Percentiles rank a stretch among this genome's conserved stretches.
Conservation (phyloP, 306 rosid species). For the Pachyrhizus erosus region DNA sequence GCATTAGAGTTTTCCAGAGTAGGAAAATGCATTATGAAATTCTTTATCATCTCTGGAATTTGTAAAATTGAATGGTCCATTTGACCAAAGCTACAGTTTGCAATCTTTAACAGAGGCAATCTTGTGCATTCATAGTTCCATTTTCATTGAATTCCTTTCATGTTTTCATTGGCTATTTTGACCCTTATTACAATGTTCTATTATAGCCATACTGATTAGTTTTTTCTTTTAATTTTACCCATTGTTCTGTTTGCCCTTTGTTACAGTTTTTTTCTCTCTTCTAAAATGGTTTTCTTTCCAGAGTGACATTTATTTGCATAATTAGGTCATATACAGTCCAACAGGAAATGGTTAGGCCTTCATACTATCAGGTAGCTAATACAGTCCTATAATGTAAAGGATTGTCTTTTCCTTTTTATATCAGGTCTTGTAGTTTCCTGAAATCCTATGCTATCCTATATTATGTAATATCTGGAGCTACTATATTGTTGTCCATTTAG, state of each 20-base stretch:
- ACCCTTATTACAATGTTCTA: background rate
- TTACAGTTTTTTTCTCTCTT: background rate
- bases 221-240: background rate
- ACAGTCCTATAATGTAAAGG: background rate
- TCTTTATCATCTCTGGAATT: background rate
- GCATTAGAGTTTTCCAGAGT: background rate
- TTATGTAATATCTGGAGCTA: background rate
- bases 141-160: background rate
- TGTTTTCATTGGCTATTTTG: background rate
- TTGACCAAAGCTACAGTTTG: constrained; percentile 24
- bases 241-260: background rate
- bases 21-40: background rate
- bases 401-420: background rate
- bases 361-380: background rate
- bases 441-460: background rate
- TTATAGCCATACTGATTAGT: background rate
- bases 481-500: background rate
- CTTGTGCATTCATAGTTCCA: background rate
- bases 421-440: constrained; percentile 7
- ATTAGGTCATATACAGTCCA: background rate
- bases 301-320: background rate
- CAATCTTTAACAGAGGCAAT: background rate
- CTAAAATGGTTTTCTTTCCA: background rate
- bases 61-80: constrained; percentile 12
- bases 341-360: background rate